phyloP scores from a whole-genome alignment of 768 basidiomycete species.

The Rossbeevera mucosa region DNA sequence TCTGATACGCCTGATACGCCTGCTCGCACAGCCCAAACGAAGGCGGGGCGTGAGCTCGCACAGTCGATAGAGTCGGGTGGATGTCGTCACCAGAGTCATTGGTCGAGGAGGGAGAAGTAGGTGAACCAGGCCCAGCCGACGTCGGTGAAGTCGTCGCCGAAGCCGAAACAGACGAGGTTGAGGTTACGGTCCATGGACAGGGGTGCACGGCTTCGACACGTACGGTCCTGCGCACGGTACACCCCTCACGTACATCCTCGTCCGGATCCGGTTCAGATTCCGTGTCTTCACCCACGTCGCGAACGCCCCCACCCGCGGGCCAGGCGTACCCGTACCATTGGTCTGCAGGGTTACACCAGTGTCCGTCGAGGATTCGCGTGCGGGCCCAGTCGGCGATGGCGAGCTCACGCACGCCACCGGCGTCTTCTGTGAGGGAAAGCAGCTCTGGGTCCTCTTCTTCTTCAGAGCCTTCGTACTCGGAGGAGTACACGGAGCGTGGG shows the following conservation, averaged over 20 bases:
- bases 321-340: slow-evolving; percentile 51
- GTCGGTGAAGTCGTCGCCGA: slow-evolving; percentile 12
- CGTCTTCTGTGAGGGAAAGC: slow-evolving; percentile 44
- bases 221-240: slow-evolving; percentile 15
- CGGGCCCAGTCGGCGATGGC: slow-evolving; percentile 73
- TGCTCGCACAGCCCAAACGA: slow-evolving; percentile 61
- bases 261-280: slow-evolving; percentile 27
- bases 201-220: slow-evolving; percentile 40
- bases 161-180: slow-evolving; percentile 8
- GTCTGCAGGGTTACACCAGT: slow-evolving; percentile 74
- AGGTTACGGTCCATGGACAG: slow-evolving; percentile 53
- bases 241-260: slow-evolving; percentile 17
- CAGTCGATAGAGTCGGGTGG: slow-evolving; percentile 48
- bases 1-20: slow-evolving; percentile 53
- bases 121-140: slow-evolving; percentile 24
- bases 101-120: slow-evolving; percentile 17
- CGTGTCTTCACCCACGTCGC: slow-evolving; percentile 23
- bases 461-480: slow-evolving; percentile 34
- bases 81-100: slow-evolving; percentile 19
- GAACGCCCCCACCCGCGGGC: slow-evolving; percentile 34
- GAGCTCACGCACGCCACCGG: slow-evolving; percentile 44
- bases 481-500: slow-evolving; percentile 28
- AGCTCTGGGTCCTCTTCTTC: slow-evolving; percentile 43
- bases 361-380: slow-evolving; percentile 65
- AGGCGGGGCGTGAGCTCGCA: slow-evolving; percentile 53